Evolutionary conservation across 768 basidiomycete species (phyloP).

Genomic region (Leccinum variicolor): DNA sequence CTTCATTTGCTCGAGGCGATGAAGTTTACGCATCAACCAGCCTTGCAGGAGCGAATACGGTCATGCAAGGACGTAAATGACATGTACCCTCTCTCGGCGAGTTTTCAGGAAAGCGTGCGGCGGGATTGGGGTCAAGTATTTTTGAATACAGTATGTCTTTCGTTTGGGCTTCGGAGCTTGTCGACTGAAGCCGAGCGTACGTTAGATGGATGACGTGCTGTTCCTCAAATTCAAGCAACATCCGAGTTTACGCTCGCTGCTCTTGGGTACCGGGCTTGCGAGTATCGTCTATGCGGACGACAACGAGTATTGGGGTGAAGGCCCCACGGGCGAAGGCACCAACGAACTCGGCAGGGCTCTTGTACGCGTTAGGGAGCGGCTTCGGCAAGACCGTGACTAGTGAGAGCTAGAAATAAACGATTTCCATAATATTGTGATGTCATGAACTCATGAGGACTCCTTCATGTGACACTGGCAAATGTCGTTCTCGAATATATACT

Average conservation of each 20-base stretch:
- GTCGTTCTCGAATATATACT: neutral
- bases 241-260: conserved; percentile 46
- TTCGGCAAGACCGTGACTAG: conserved; percentile 31
- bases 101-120: conserved; percentile 37
- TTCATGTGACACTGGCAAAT: neutral
- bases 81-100: conserved; percentile 35
- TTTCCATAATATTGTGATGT: neutral
- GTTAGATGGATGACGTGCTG: conserved; percentile 67
- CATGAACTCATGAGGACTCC: neutral
- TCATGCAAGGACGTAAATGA: conserved; percentile 36
- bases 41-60: conserved; percentile 57
- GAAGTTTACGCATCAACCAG: conserved; percentile 55
- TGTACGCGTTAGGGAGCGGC: conserved; percentile 48
- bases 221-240: conserved; percentile 73
- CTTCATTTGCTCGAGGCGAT: conserved; percentile 75
- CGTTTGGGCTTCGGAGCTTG: neutral
- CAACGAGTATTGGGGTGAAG: conserved; percentile 71
- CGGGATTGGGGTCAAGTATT: conserved; percentile 57
- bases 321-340: conserved; percentile 42
- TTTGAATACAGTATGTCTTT: conserved; percentile 44
- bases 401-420: conserved; percentile 1
- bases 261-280: conserved; percentile 51
- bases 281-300: conserved; percentile 53
- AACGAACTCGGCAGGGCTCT: conserved; percentile 68
- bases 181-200: neutral